Base-by-base conservation (phyloP, 2,329 filamentous ascomycete species). In the Diaporthe sp. region DNA sequence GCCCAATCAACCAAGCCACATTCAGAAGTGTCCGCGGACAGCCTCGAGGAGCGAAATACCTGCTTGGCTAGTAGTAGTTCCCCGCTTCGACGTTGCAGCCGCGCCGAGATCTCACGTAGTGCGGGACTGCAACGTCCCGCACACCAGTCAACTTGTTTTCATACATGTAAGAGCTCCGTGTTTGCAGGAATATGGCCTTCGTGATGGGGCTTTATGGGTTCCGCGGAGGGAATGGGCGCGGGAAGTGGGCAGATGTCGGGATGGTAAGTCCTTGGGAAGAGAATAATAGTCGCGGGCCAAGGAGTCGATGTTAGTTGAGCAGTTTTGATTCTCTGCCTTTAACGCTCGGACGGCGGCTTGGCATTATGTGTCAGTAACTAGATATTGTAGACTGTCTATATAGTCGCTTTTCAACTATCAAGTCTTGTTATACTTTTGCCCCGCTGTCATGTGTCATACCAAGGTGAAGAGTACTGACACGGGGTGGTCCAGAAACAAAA, bases 41-140 rank as follows among this genome's bases (percentile, higher is more conserved):
- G 49, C 65, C 65, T 55, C 49, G 49, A 42, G 65, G 17, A 25
- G 2, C 49, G 1, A 9, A 53, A 55, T 42, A 25, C 65, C 49
- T 70, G 46, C 65, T 55, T 70, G 65, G 31, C 61, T 42, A 22
- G 65, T 28, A 55, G 34, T 12, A 39, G 65, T 70, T 53, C 65
- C 65, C 65, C 65, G 65, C 65, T 42, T 55, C 65, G 34, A 70
- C 65, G 49, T 70, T 70, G 34, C 65, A 70, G 65, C 65, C 34
- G 65, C 65, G 49, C n/a, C n/a, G 49, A 42, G 49, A 55, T 31
- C n/a, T 70, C 49, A 0, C 37, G n/a, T 49, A 55, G 49, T 5
- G 34, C 46, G 49, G 65, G 34, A 67, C 46, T 53, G 46, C 46
- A 12, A 68, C 34, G 3, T 68, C 28, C 22, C 8, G 19, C 46